Percentiles rank a stretch among this genome's conserved stretches.
phyloP scores from a whole-genome alignment of 2,329 filamentous ascomycete species.

The Rutstroemia sp. region DNA sequence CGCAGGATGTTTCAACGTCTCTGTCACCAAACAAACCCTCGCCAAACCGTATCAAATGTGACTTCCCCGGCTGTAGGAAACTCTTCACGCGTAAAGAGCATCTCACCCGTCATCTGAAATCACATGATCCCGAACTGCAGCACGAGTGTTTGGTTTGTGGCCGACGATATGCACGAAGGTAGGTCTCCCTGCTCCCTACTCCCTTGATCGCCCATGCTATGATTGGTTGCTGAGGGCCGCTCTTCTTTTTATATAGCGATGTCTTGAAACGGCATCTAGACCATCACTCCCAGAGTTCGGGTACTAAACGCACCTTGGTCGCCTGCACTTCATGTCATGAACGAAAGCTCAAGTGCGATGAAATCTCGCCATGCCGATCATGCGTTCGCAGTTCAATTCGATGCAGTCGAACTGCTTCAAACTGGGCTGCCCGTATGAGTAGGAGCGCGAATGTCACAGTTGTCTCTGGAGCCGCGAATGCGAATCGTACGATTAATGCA shows the following conservation, averaged over 20 bases:
- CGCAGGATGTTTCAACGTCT: background rate
- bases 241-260: conserved; percentile 10
- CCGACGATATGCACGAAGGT: conserved; percentile 21
- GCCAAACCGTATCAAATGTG: conserved; percentile 10
- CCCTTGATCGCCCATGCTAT: background rate
- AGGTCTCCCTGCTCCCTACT: background rate
- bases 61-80: conserved; percentile 17
- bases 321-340: conserved; percentile 39
- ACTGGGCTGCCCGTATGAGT: background rate
- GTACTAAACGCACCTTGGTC: conserved; percentile 29
- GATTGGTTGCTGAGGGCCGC: background rate
- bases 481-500: background rate
- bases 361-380: conserved; percentile 33
- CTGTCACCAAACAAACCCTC: background rate
- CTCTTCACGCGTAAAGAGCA: conserved; percentile 24
- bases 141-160: conserved; percentile 17
- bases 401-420: conserved; percentile 25
- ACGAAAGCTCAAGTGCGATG: conserved; percentile 40
- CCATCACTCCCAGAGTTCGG: conserved; percentile 20
- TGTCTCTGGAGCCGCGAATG: background rate
- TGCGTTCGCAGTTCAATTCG: conserved; percentile 34
- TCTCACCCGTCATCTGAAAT: conserved; percentile 20
- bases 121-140: conserved; percentile 15
- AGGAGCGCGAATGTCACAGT: background rate
- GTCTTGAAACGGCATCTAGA: conserved; percentile 22